A percentile compares a stretch with the other conserved stretches of the same genome.
These are phyloP conservation scores for Gnomoniopsis sp. DNA, from an alignment of 2,329 filamentous ascomycete species.

Conservation along the genomic window DNA sequence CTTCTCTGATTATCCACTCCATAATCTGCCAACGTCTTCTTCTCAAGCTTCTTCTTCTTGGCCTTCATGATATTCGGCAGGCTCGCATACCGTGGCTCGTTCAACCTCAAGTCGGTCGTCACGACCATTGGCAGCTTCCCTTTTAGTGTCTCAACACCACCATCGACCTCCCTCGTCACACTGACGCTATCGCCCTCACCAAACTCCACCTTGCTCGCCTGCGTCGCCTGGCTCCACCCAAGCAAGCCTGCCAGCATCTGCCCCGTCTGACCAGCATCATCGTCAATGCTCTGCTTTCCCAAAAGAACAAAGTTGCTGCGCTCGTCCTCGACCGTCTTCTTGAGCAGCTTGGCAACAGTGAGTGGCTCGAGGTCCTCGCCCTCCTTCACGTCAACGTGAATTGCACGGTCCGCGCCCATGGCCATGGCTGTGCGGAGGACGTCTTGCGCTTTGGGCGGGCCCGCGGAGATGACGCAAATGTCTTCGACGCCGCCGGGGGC, in stretches of 20 bases:
- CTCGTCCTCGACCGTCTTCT: slow-evolving; percentile 75
- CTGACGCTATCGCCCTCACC: slow-evolving; percentile 65
- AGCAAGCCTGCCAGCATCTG: slow-evolving; percentile 95
- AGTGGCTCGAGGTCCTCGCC: slow-evolving; percentile 81
- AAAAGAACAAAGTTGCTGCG: slow-evolving; percentile 88
- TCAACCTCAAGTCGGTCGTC: slow-evolving; percentile 90
- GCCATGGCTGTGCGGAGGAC: slow-evolving; percentile 95
- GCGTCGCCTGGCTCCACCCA: slow-evolving; percentile 91
- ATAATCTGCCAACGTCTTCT: slow-evolving; percentile 82
- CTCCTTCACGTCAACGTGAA: slow-evolving; percentile 81
- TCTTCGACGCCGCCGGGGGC: slow-evolving; percentile 76
- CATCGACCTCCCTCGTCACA: slow-evolving; percentile 91
- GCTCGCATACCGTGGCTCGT: slow-evolving; percentile 92
- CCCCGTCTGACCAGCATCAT: slow-evolving; percentile 91
- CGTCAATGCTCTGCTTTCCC: slow-evolving; percentile 98
- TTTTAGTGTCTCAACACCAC: slow-evolving; percentile 84
- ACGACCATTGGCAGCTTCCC: slow-evolving; percentile 88
- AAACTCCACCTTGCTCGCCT: slow-evolving; percentile 82
- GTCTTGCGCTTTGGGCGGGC: slow-evolving; percentile 82
- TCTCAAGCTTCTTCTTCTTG: slow-evolving; percentile 98
- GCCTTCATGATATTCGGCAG: slow-evolving; percentile 99
- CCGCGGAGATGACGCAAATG: slow-evolving; percentile 86
- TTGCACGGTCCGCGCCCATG: slow-evolving; percentile 90
- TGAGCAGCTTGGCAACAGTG: slow-evolving; percentile 85
- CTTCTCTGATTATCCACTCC: slow-evolving; percentile 71